Evolutionary conservation across 2,329 filamentous ascomycete genomes (phyloP).

Genomic region (Colletotrichum euphorbiae): DNA sequence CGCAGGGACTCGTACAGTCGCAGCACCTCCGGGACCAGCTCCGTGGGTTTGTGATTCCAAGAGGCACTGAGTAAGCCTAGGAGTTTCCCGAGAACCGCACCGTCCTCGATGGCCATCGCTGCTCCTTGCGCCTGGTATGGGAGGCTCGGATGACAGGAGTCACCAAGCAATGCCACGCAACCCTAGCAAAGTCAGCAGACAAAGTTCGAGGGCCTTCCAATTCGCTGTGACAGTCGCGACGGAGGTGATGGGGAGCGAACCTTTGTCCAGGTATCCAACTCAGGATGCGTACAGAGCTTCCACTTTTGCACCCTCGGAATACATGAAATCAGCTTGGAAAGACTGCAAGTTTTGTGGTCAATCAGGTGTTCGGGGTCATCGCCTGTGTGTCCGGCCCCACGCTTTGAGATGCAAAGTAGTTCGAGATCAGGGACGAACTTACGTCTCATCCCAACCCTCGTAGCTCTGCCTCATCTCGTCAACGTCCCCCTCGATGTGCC

Average conservation of each 20-base stretch:
- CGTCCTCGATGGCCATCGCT: slow-evolving; percentile 45
- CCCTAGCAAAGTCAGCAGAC: neutral
- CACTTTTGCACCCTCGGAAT: slow-evolving; percentile 31
- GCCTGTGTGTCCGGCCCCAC: neutral
- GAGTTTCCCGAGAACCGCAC: slow-evolving; percentile 42
- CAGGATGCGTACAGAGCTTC: slow-evolving; percentile 21
- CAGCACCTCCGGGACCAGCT: slow-evolving; percentile 15
- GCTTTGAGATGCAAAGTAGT: neutral
- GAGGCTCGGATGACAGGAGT: slow-evolving; percentile 39
- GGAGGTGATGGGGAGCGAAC: neutral
- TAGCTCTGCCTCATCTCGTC: slow-evolving; percentile 29
- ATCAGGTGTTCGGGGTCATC: neutral
- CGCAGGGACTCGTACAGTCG: slow-evolving; percentile 14
- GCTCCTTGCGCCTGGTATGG: slow-evolving; percentile 45
- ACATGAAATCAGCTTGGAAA: slow-evolving; percentile 25
- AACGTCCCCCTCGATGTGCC: neutral
- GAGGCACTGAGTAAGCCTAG: slow-evolving; percentile 43
- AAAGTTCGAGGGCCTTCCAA: neutral
- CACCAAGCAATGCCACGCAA: slow-evolving; percentile 38
- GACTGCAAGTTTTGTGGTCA: neutral
- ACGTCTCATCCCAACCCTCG: slow-evolving; percentile 32
- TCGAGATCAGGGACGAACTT: neutral
- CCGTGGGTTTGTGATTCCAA: neutral
- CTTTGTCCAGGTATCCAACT: slow-evolving; percentile 13
- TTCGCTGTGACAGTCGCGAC: too few relatives aligned